Evolutionary conservation across 805 yeast genomes (phyloP), one percentile per base, ranked within the genome.

Genomic region (Sugiyamaella valdiviana): DNA sequence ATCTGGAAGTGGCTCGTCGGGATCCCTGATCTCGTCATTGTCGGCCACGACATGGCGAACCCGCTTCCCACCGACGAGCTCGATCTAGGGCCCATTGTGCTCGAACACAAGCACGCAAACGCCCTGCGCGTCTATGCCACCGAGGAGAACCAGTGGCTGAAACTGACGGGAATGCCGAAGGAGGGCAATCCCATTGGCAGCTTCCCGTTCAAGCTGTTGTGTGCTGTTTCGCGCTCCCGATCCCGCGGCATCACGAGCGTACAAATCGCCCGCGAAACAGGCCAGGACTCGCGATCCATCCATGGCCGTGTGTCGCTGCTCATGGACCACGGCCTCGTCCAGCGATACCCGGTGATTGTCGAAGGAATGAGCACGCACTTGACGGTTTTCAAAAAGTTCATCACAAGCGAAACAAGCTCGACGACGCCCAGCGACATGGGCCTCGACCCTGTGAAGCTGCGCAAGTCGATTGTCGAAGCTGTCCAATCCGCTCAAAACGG

Each of bases 241-340:
- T 58, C 61, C 46, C 51, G 54, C 7, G 75, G 75, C 5, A 43
- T 67, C 2, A 61, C 70, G 1, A 60, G 61, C 6, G 59, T 67
- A 7, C 71, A 69, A 14, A 58, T 64, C n/a, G 59, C 69, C 17
- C 54, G 57, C 24, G 44, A 49, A 17, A 67, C 73, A 0, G 67
- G 68, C 15, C 75, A 70, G 50, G 75, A 70, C 45, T 63, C 71
- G 1, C 57, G 75, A 17, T 68, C 72, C 2, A 46, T 70, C 5
- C 63, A 59, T 46, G 64, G 70, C 6, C 61, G 75, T 21, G 57
- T 66, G 14, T 55, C 54, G 5, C 24, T 49, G 5, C 62, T 70
- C 6, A 52, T 56, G 7, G 66, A 63, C 10, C 50, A 54, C n/a
- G 70, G 68, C 2, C 62, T 70, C 4, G 64, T 71, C 26, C 48